Conservation (phyloP, 371 early-diverging fungal species). For the Thermomucor indicae-seudaticae region DNA sequence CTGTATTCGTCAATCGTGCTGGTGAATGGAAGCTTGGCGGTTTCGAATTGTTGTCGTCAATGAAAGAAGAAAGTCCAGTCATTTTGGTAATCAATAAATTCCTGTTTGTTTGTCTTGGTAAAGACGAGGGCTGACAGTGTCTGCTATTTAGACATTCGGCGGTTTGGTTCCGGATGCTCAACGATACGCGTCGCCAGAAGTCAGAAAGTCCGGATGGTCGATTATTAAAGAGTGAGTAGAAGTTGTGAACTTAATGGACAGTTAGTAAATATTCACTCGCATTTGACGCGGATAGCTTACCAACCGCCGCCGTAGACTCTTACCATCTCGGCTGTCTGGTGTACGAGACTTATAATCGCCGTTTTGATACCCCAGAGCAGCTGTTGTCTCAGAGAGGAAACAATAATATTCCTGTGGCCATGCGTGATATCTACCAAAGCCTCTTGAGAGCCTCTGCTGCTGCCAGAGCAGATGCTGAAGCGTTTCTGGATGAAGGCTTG, state of each 20-base stretch:
- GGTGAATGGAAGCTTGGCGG: constrained; percentile 96
- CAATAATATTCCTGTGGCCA: constrained; percentile 63
- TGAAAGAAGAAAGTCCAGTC: constrained; percentile 69
- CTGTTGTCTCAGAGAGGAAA: constrained; percentile 45
- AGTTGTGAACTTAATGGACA: constrained; percentile 1
- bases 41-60: constrained; percentile 72
- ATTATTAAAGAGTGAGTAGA: constrained; percentile 56
- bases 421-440: constrained; percentile 48
- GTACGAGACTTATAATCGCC: constrained; percentile 76
- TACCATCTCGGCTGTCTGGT: constrained; percentile 80
- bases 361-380: constrained; percentile 59
- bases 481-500: constrained; percentile 66
- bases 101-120: neutral
- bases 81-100: constrained; percentile 42
- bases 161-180: constrained; percentile 61
- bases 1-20: constrained; percentile 81
- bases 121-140: neutral
- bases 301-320: constrained; percentile 61
- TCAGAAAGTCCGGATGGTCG: constrained; percentile 64
- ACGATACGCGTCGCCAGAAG: constrained; percentile 74
- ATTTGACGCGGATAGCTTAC: constrained; percentile 25
- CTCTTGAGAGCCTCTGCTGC: constrained; percentile 53
- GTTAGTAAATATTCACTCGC: neutral
- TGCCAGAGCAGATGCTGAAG: constrained; percentile 58
- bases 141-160: constrained; percentile 54